phyloP scores from a whole-genome alignment of 139 green algal genomes.

The Dunaliella primolecta region DNA sequence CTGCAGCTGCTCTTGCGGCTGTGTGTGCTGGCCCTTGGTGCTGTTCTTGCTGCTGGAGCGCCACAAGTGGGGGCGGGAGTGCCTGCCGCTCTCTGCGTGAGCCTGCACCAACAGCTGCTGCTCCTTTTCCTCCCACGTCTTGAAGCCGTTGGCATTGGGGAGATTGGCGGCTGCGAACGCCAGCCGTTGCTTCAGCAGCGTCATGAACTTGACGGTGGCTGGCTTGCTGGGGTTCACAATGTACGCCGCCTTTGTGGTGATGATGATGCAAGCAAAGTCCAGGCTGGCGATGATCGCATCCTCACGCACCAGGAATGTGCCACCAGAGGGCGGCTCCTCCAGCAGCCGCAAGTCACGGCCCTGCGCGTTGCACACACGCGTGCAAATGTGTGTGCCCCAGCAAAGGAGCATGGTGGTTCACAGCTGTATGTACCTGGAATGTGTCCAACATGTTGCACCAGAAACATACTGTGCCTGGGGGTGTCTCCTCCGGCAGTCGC shows the following conservation, averaged over 20 bases:
- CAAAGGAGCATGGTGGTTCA: background rate
- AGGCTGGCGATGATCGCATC: slow-evolving; percentile 37
- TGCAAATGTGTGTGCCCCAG: background rate
- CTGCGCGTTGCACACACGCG: slow-evolving; percentile 3
- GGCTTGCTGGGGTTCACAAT: slow-evolving; percentile 38
- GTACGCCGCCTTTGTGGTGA: slow-evolving; percentile 45
- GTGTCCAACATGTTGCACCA: too few species aligned
- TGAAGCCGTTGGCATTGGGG: background rate
- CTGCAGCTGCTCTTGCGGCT: too few species aligned
- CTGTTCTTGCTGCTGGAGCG: background rate
- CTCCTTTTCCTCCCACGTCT: background rate
- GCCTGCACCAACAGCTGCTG: slow-evolving; percentile 6
- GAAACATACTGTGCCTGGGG: too few species aligned
- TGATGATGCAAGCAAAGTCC: slow-evolving; percentile 32
- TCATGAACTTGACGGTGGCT: slow-evolving; percentile 27
- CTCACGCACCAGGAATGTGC: slow-evolving; percentile 28
- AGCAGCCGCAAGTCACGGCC: slow-evolving; percentile 33
- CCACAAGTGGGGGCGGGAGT: background rate
- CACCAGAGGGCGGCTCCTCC: background rate
- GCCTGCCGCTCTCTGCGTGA: background rate
- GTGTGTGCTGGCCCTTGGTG: background rate
- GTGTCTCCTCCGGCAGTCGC: too few species aligned
- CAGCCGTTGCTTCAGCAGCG: slow-evolving; percentile 37
- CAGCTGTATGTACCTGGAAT: too few species aligned
- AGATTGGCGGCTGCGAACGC: background rate